phyloP scores from a whole-genome alignment of 176 grass and related monocot species.

The Areca catechu region DNA sequence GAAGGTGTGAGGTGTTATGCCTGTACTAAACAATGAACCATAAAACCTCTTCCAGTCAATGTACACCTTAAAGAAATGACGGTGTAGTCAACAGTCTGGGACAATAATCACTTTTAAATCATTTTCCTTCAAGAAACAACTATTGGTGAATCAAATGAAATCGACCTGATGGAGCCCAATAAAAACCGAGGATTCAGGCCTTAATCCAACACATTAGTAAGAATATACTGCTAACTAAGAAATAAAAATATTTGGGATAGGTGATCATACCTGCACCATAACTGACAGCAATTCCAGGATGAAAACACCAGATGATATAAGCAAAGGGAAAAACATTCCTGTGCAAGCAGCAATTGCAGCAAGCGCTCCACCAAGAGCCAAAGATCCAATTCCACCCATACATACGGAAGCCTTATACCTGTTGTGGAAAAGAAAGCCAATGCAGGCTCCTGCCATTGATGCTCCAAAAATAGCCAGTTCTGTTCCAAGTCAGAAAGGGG shows the following conservation, averaged over 20 bases:
- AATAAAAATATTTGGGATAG: slow-evolving; percentile 1
- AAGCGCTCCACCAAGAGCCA: slow-evolving; percentile 79
- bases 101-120: no score
- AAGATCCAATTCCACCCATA: slow-evolving; percentile 72
- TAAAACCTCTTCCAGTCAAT: no score
- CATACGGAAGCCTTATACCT: slow-evolving; percentile 70
- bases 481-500: slow-evolving; percentile 22
- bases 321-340: slow-evolving; percentile 90
- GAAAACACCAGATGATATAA: slow-evolving; percentile 53
- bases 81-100: no score
- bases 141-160: no score
- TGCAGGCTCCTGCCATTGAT: slow-evolving; percentile 81
- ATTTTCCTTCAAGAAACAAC: no score
- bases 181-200: no score
- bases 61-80: no score
- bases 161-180: no score
- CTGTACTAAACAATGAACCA: no score
- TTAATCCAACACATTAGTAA: background rate
- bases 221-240: background rate
- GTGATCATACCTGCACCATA: slow-evolving; percentile 55
- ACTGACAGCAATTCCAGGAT: slow-evolving; percentile 51
- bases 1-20: no score
- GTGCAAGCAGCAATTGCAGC: slow-evolving; percentile 69
- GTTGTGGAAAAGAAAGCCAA: slow-evolving; percentile 87
- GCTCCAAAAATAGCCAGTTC: slow-evolving; percentile 86